Conservation (phyloP, 139 green algal genomes). For the Gonium pectorale region DNA sequence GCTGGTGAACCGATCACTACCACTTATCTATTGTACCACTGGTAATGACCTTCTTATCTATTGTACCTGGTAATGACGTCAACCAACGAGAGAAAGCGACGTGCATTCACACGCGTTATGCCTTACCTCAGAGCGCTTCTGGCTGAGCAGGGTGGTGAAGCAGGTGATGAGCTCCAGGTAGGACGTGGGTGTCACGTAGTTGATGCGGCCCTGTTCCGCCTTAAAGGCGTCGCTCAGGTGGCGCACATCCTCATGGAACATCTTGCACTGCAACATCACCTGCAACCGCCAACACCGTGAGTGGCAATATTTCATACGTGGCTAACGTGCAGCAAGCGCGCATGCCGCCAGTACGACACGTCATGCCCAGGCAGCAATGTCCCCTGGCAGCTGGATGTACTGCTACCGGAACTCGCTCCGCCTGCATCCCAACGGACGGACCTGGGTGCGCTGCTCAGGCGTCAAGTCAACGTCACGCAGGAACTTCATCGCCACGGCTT, state of each 20-base stretch:
- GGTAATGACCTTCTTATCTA: no score
- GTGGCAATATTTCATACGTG: no score
- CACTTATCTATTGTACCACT: no score
- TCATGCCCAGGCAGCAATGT: not conserved
- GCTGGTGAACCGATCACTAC: no score
- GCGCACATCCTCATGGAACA: slow-evolving; percentile 64
- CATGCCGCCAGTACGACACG: no score
- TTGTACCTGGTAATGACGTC: no score
- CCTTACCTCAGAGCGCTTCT: slow-evolving; percentile 65
- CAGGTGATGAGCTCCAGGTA: slow-evolving; percentile 85
- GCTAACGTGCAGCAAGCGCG: not conserved
- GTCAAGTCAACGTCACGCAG: slow-evolving; percentile 62
- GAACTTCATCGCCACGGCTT: slow-evolving; percentile 83
- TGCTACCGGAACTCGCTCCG: no score
- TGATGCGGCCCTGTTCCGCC: slow-evolving; percentile 75
- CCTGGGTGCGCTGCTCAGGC: slow-evolving; percentile 17
- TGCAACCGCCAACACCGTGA: no score
- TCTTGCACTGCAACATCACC: slow-evolving; percentile 64
- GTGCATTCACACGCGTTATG: no score
- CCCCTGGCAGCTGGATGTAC: no score
- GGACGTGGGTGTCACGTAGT: slow-evolving; percentile 87
- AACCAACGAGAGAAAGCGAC: no score
- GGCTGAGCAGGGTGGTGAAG: slow-evolving; percentile 72
- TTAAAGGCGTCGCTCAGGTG: slow-evolving; percentile 53
- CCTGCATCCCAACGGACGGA: not conserved